Conservation (phyloP, 768 basidiomycete species). For the Boletus subcaerulescens region DNA sequence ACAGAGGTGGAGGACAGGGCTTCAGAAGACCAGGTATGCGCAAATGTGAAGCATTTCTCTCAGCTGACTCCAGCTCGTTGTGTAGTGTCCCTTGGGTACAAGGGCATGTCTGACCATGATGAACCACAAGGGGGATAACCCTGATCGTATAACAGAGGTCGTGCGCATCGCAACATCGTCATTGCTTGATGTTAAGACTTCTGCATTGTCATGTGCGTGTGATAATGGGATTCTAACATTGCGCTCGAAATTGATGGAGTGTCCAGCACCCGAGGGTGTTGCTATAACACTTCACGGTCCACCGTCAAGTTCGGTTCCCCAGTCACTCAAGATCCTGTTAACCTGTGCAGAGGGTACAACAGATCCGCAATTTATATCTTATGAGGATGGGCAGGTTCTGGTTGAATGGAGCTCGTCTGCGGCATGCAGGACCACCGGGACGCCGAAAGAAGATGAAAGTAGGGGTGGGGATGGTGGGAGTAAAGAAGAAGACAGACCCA, state of each 20-base stretch:
- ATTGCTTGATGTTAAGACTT: conserved; percentile 26
- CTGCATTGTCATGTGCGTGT: conserved; percentile 38
- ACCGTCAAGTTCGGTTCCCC: conserved; percentile 41
- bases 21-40: conserved; percentile 66
- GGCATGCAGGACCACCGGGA: conserved; percentile 47
- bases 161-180: conserved; percentile 61
- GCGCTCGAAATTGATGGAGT: conserved; percentile 7
- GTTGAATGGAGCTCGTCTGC: conserved; percentile 63
- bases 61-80: conserved; percentile 5
- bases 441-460: conserved; percentile 27
- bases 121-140: conserved; percentile 52
- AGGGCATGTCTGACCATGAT: conserved; percentile 70
- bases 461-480: conserved; percentile 10
- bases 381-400: conserved; percentile 51
- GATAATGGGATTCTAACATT: neutral
- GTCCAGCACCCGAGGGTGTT: conserved; percentile 52
- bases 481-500: conserved; percentile 27
- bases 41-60: neutral
- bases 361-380: conserved; percentile 54
- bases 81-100: conserved; percentile 65
- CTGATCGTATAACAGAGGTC: conserved; percentile 67
- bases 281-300: conserved; percentile 61
- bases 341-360: conserved; percentile 47
- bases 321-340: conserved; percentile 60
- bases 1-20: conserved; percentile 42